Evolutionary conservation across 345 rosid genomes (phyloP).

Genomic region (Eucalyptus shirleyi): DNA sequence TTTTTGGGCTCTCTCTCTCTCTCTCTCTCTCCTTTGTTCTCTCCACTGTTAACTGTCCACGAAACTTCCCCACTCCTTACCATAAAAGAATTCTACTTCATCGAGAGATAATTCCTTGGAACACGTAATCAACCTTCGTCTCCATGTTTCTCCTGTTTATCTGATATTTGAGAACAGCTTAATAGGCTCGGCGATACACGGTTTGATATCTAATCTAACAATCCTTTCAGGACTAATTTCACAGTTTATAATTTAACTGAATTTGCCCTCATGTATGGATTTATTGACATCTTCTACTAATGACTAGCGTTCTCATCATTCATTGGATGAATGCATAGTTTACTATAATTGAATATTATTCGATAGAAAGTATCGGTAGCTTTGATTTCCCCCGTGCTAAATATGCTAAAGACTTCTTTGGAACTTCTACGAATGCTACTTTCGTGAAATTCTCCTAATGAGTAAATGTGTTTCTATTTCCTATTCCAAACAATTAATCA

Average conservation of each 20-base stretch:
- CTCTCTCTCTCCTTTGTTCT: not conserved
- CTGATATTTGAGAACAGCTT: no score
- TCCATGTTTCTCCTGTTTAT: not conserved
- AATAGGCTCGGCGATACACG: rapidly evolving
- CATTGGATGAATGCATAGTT: not conserved
- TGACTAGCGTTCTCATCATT: not conserved
- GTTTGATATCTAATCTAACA: not conserved
- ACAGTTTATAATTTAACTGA: not conserved
- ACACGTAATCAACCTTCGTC: not conserved
- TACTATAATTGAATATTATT: not conserved
- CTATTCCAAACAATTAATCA: not conserved
- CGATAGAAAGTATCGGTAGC: rapidly evolving
- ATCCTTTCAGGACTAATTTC: not conserved
- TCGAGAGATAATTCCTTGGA: not conserved
- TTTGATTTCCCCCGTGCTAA: not conserved
- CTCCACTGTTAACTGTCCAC: not conserved
- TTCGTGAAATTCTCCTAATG: not conserved
- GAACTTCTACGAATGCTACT: rapidly evolving
- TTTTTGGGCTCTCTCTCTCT: not conserved
- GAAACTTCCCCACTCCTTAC: not conserved
- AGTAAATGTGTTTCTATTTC: not conserved
- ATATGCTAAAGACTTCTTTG: not conserved
- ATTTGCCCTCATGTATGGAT: not conserved
- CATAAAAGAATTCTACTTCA: not conserved
- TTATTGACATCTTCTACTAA: rapidly evolving